Percentiles rank a stretch among this genome's conserved stretches.
Evolutionary conservation across 140 eudicot genomes (phyloP).

Genomic region (Bidens hawaiensis): DNA sequence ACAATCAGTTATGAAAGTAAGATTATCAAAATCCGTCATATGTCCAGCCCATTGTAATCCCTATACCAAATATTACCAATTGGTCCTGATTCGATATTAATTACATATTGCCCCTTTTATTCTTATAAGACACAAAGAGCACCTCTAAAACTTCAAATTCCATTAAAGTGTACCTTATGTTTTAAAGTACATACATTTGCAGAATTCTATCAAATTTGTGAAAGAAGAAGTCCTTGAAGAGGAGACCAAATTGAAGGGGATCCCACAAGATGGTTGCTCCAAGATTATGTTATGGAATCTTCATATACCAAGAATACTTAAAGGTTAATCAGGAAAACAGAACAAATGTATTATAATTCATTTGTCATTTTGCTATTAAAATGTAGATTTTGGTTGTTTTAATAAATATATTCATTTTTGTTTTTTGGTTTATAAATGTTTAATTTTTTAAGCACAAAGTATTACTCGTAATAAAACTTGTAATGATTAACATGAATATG

Average conservation of each 20-base stretch:
- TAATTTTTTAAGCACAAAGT: not conserved
- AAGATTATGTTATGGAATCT: constrained; percentile 75
- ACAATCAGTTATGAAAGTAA: not conserved
- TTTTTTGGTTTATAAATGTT: not conserved
- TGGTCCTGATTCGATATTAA: not conserved
- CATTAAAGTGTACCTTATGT: not conserved
- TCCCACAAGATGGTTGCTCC: constrained; percentile 77
- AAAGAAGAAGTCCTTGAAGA: constrained; percentile 84
- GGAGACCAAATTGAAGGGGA: constrained; percentile 71
- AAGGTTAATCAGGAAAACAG: constrained; percentile 16
- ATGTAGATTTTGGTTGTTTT: constrained; percentile 22
- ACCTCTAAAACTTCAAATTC: not conserved
- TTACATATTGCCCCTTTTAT: not conserved
- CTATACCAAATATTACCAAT: no score
- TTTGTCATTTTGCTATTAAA: not conserved
- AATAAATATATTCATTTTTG: constrained; percentile 16
- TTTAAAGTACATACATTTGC: constrained; percentile 12
- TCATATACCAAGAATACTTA: constrained; percentile 37
- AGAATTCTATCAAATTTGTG: constrained; percentile 80
- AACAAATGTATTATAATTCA: constrained; percentile 14
- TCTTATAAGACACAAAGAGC: not conserved
- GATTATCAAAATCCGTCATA: not conserved
- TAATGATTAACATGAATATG: not conserved
- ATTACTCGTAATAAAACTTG: not conserved
- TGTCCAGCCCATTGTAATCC: not conserved